A percentile compares a stretch with the other conserved stretches of the same genome.
Conservation (phyloP, 768 basidiomycete species). For the Phlegmacium glaucopus region DNA sequence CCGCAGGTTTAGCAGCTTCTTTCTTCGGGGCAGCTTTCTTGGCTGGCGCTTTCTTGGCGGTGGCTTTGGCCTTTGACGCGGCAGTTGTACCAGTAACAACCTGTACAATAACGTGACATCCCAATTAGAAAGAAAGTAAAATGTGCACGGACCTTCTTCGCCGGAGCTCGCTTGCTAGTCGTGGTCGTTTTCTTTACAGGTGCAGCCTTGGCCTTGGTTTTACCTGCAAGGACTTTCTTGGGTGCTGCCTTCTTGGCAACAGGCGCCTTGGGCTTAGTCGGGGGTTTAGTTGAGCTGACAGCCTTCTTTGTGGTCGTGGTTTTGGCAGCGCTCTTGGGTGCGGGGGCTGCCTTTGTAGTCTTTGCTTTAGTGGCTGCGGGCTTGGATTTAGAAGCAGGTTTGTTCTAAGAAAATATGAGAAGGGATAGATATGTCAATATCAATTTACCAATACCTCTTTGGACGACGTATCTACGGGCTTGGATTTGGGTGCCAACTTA, state of each 20-base stretch:
- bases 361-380: constrained; percentile 21
- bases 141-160: constrained; percentile 34
- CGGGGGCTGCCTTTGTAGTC: constrained; percentile 14
- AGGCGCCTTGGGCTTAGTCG: constrained; percentile 29
- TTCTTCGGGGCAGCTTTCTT: constrained; percentile 33
- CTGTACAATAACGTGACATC: constrained; percentile 20
- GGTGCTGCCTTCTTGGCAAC: constrained; percentile 27
- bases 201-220: constrained; percentile 34
- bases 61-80: constrained; percentile 38
- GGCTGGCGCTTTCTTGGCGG: constrained; percentile 34
- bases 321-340: constrained; percentile 19
- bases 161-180: constrained; percentile 32
- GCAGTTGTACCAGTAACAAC: constrained; percentile 40
- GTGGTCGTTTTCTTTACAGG: constrained; percentile 35
- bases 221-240: constrained; percentile 35
- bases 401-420: constrained; percentile 25
- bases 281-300: constrained; percentile 21
- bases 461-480: constrained; percentile 33
- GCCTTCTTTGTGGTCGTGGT: constrained; percentile 24
- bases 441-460: constrained; percentile 37
- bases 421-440: constrained; percentile 10
- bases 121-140: background rate
- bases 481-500: constrained; percentile 59
- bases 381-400: constrained; percentile 36
- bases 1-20: constrained; percentile 27